Conservation (phyloP, 257 asterid genomes). For the Knoxia roxburghii region DNA sequence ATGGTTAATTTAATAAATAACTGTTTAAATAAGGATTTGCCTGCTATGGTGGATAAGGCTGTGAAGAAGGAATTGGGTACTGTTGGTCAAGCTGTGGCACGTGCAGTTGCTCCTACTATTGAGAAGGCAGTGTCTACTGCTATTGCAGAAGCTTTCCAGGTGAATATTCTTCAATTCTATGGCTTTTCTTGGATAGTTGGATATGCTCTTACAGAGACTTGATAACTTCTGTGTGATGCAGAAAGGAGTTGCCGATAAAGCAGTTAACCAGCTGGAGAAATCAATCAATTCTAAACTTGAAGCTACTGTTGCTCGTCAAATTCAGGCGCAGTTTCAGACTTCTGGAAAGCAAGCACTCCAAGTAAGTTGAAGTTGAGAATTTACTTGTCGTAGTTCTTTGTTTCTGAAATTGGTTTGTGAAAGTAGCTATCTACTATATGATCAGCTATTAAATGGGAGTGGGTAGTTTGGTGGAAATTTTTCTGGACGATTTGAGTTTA, state of each 20-base stretch:
- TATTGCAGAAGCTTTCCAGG: constrained; percentile 83
- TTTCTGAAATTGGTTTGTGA: not conserved
- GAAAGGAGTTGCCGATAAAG: constrained; percentile 96
- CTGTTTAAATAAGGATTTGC: constrained; percentile 77
- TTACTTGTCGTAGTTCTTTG: not conserved
- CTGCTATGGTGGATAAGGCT: constrained; percentile 65
- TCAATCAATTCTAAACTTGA: constrained; percentile 83
- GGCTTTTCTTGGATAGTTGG: not conserved
- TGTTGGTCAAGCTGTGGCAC: constrained; percentile 74
- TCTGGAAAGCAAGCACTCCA: constrained; percentile 97
- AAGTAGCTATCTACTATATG: not conserved
- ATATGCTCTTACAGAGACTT: constrained; percentile 15
- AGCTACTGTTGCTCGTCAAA: constrained; percentile 71
- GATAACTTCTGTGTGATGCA: constrained; percentile 39
- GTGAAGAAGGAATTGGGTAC: constrained; percentile 71
- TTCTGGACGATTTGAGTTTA: not conserved
- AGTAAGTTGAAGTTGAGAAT: constrained; percentile 31
- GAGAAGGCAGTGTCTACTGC: constrained; percentile 74
- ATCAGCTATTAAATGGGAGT: not conserved
- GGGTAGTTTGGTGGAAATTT: not conserved
- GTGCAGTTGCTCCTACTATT: constrained; percentile 53
- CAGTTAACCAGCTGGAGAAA: constrained; percentile 82
- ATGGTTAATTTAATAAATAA: constrained; percentile 47
- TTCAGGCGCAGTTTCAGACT: constrained; percentile 87
- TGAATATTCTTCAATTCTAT: constrained; percentile 20